phyloP scores from a whole-genome alignment of 2,329 filamentous ascomycete genomes.

The Neofusicoccum cordaticola region DNA sequence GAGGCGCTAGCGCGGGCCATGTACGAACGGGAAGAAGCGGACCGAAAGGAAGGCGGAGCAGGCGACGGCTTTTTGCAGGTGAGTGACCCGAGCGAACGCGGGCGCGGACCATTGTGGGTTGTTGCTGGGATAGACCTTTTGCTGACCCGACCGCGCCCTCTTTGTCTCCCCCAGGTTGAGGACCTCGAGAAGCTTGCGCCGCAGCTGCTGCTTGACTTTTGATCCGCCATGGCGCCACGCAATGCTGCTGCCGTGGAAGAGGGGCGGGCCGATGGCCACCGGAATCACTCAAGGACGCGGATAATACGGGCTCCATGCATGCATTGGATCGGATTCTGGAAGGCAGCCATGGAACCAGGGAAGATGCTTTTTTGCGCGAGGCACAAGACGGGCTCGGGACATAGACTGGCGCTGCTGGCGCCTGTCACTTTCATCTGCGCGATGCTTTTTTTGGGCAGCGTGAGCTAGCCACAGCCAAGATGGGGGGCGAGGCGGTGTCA shows the following conservation, averaged over 20 bases:
- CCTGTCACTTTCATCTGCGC: not conserved
- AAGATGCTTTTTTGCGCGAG: not conserved
- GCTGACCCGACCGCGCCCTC: not conserved
- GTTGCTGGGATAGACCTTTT: no score
- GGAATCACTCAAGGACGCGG: not conserved
- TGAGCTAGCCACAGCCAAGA: not conserved
- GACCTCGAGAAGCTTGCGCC: constrained; percentile 86
- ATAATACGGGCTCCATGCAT: not conserved
- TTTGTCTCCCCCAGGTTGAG: constrained; percentile 59
- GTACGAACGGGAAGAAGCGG: constrained; percentile 59
- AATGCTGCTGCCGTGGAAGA: not conserved
- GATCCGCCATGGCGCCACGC: constrained; percentile 10
- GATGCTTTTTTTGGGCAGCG: not conserved
- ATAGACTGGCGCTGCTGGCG: not conserved
- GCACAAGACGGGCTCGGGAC: not conserved
- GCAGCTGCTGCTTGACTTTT: constrained; percentile 84
- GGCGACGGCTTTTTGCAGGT: constrained; percentile 68
- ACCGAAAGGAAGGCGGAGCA: constrained; percentile 28
- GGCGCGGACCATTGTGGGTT: no score
- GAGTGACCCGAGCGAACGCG: not conserved
- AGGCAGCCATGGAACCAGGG: not conserved
- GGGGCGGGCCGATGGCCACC: not conserved
- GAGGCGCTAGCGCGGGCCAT: constrained; percentile 81
- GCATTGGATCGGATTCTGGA: not conserved
- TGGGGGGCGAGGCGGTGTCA: not conserved